phyloP scores from a whole-genome alignment of 345 rosid species.

The Populus alba region DNA sequence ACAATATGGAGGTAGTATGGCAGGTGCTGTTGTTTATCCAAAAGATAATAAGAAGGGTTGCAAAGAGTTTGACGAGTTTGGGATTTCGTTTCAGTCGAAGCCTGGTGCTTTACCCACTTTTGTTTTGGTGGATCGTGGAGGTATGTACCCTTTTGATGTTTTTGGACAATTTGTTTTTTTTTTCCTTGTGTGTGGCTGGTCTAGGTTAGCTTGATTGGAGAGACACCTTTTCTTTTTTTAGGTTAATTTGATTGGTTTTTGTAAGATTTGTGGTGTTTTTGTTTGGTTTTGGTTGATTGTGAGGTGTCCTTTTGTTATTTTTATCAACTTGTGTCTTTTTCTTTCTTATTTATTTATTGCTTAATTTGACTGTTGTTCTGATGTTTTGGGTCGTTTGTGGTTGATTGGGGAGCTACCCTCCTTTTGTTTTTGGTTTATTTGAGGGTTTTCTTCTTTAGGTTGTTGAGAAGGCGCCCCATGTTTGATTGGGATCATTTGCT shows the following conservation, averaged over 20 bases:
- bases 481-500: neutral
- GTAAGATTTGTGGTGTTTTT: neutral
- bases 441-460: neutral
- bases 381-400: neutral
- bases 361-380: slow-evolving; percentile 1
- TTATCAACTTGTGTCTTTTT: no score
- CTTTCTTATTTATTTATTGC: neutral
- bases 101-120: slow-evolving; percentile 87
- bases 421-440: neutral
- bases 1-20: slow-evolving; percentile 99
- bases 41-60: slow-evolving; percentile 77
- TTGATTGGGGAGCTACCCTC: neutral
- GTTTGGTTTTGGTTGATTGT: slow-evolving; percentile 5
- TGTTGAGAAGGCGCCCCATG: neutral
- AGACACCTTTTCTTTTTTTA: neutral
- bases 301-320: neutral
- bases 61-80: slow-evolving; percentile 54
- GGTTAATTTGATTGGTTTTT: slow-evolving; percentile 9
- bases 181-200: neutral
- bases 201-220: neutral
- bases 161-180: neutral
- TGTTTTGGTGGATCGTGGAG: slow-evolving; percentile 93
- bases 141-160: slow-evolving; percentile 26
- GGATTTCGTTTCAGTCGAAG: slow-evolving; percentile 58
- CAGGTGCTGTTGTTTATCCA: slow-evolving; percentile 70